Evolutionary conservation across 1,139 yeast species (phyloP), one percentile per base, ranked within the genome.

Genomic region (Pichia sp.): DNA sequence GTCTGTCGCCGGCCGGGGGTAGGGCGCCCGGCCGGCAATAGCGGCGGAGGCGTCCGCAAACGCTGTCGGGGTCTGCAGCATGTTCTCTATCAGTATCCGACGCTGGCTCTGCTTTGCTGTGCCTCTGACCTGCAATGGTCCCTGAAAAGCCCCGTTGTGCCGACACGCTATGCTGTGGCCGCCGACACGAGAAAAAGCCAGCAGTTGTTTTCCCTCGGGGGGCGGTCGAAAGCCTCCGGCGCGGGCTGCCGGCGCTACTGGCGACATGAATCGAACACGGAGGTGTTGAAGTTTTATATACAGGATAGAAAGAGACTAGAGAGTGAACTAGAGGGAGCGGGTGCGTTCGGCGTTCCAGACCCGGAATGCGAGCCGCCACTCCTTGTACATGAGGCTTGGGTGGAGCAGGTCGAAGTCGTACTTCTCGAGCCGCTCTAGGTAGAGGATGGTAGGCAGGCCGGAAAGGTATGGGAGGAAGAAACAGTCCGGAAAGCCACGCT

Each of bases 331-430:
- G 17, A 50, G 29, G 8, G 52, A 31, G 12, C 53, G 43, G 3
- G 54, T 49, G 20, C 56, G 45, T 16, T 60, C 55, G 5, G 42
- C 75, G 59, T 74, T 72, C 71, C 79, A 87, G 1, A 87, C 77
- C 5, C 78, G 73, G 82, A 85, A 87, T 0, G 93, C 87, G 54
- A 87, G 72, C 57, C 82, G 75, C 95, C 95, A 88, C 61, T 87
- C 91, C 57, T 78, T 75, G 55, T 75, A 76, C 53, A 74, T 75
- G 55, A 84, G 69, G 48, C 73, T 76, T 16, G 77, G 75, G 60
- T 74, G 70, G 52, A 80, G 71, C 3, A 87, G 63, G 66, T 88
- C 88, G 65, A 88, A 88, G 66, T 87, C 87, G 60, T 71, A 66
- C 58, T 75, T 76, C 63, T 89, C 87, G 55, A 88, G 74, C 58